These are phyloP conservation scores for Penicillium silybi DNA, from an alignment of 495 filamentous ascomycete genomes.

Conservation along the genomic window DNA sequence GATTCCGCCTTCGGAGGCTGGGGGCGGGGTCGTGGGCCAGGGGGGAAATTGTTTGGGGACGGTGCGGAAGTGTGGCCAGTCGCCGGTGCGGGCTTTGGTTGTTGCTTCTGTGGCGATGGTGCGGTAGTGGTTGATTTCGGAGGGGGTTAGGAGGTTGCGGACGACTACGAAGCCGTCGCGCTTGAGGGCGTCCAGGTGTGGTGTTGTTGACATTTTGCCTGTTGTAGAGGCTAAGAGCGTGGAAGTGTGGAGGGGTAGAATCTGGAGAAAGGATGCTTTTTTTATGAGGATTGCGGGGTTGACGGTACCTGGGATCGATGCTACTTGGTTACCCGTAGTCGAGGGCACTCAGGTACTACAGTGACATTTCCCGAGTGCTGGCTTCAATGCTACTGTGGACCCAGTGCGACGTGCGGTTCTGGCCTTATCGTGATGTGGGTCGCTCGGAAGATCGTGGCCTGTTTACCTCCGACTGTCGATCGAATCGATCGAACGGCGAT, in stretches of 20 bases:
- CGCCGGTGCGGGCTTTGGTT: constrained; percentile 52
- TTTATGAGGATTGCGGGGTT: constrained; percentile 42
- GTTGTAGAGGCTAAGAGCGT: background rate
- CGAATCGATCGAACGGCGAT: no score
- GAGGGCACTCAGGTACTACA: constrained; percentile 1
- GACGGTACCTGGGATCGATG: constrained; percentile 1
- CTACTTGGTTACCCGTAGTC: background rate
- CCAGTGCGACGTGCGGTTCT: constrained; percentile 1
- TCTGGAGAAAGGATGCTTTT: constrained; percentile 31
- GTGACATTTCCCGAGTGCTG: constrained; percentile 11
- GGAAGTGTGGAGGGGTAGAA: background rate
- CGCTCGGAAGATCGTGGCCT: background rate
- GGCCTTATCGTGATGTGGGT: background rate
- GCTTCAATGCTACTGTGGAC: constrained; percentile 22
- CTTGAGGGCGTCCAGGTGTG: constrained; percentile 41
- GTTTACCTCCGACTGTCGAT: background rate
- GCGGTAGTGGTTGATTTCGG: constrained; percentile 52
- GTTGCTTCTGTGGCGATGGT: constrained; percentile 50
- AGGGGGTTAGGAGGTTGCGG: constrained; percentile 43
- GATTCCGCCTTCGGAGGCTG: constrained; percentile 57
- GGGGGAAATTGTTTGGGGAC: constrained; percentile 85
- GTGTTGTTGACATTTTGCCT: constrained; percentile 24
- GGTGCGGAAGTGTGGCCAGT: constrained; percentile 76
- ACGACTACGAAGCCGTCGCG: constrained; percentile 48
- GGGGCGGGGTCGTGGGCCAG: constrained; percentile 54